These are phyloP conservation scores for Bipolaris bicolor DNA, from an alignment of 2,329 filamentous ascomycete species.

Conservation along the genomic window DNA sequence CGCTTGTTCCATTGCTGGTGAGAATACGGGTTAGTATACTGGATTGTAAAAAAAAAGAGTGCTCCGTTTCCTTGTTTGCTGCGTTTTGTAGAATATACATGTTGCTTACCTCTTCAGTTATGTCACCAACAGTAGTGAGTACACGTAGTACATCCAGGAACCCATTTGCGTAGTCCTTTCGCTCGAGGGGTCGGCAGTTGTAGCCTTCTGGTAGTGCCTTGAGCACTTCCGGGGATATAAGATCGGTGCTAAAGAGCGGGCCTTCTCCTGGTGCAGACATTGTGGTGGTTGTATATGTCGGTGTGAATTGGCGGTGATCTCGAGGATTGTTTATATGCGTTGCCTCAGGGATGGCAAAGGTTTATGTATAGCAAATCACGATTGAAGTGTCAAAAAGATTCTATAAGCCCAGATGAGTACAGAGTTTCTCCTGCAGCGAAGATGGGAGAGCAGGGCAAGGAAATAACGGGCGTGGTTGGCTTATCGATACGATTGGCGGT, in stretches of 20 bases:
- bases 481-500: constrained; percentile 38
- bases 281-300: background rate
- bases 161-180: constrained; percentile 76
- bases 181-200: constrained; percentile 77
- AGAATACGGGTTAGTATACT: background rate
- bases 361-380: too few relatives aligned
- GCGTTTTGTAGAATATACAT: background rate
- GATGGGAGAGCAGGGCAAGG: background rate
- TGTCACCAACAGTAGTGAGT: constrained; percentile 89
- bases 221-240: constrained; percentile 78
- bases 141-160: constrained; percentile 93
- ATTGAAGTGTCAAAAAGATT: background rate
- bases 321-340: background rate
- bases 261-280: constrained; percentile 32
- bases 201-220: constrained; percentile 80
- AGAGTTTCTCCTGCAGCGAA: background rate
- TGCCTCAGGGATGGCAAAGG: background rate
- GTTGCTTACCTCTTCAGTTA: constrained; percentile 65
- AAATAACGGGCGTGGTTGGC: constrained; percentile 6
- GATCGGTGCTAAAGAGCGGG: constrained; percentile 76
- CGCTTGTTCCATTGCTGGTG: constrained; percentile 68
- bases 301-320: background rate
- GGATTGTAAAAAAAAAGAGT: background rate
- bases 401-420: background rate
- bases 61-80: background rate